Conservation (phyloP, 176 grass and related monocot genomes). For the Phoenix roebelenii region DNA sequence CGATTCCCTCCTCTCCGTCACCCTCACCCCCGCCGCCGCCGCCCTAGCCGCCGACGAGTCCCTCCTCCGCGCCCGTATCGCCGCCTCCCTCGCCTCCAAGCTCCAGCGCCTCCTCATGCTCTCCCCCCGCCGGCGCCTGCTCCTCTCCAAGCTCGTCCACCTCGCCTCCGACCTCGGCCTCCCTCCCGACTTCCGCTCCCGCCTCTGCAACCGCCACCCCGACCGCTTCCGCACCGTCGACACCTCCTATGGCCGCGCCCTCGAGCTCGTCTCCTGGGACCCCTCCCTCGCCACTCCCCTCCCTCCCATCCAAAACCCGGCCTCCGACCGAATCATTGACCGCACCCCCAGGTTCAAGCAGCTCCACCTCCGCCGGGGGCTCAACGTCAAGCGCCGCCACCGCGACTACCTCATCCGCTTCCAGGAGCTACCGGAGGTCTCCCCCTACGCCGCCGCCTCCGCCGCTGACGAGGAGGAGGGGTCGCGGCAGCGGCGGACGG, state of each 20-base stretch:
- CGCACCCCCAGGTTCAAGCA: constrained; percentile 44
- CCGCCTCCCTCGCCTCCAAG: constrained; percentile 28
- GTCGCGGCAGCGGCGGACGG: neutral
- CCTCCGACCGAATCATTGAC: constrained; percentile 34
- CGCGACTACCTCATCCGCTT: constrained; percentile 53
- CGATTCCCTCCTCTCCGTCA: constrained; percentile 36
- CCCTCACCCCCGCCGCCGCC: constrained; percentile 46
- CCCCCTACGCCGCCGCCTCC: constrained; percentile 26
- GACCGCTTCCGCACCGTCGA: constrained; percentile 35
- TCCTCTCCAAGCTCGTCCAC: constrained; percentile 46
- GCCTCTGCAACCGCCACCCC: constrained; percentile 39
- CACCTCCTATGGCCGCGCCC: constrained; percentile 44
- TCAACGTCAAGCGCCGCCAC: constrained; percentile 52
- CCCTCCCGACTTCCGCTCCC: constrained; percentile 45
- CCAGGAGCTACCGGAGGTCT: constrained; percentile 40
- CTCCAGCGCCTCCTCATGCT: constrained; percentile 53
- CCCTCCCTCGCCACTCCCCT: constrained; percentile 21
- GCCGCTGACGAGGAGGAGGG: neutral
- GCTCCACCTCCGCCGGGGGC: constrained; percentile 49
- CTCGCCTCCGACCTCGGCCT: constrained; percentile 68
- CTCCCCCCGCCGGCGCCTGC: constrained; percentile 24
- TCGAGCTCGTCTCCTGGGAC: constrained; percentile 34
- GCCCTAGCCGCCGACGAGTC: neutral
- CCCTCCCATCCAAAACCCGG: constrained; percentile 10
- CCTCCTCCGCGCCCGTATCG: constrained; percentile 23